Base-by-base conservation (phyloP, 306 rosid species). In the Styphnolobium japonicum region DNA sequence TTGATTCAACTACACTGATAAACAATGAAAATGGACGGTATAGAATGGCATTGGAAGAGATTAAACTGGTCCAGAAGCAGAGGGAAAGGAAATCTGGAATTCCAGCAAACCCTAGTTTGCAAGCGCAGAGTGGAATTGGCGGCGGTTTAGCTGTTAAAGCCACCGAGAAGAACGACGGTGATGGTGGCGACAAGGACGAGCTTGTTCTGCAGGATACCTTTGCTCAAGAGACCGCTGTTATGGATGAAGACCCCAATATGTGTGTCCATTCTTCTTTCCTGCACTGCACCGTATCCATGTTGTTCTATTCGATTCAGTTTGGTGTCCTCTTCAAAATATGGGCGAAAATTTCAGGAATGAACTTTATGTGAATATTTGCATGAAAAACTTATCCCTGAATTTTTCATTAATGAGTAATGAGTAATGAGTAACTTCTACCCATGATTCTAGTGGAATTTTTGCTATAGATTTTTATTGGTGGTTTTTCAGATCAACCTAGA, bases 181-280 rank as follows among this genome's bases (percentile, higher is more conserved):
- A 70, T 4, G 95, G 81, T 11, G 91, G 85, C 6, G 93, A 90
- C 15, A 90, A 89, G 83, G 98, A 95, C 64, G 99, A 95, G 45
- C 87, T 93, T 61, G 99, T 93, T 71, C 96, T 95, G 45, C 97
- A 87, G 68, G 94, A 89, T 33, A 95, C 97, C 10, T 95, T 95
- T 18, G 99, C 99, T 76, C 98, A 95, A 86, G 99, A 95, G 80
- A 89, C 98, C 10, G 94, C 97, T 15, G 96, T 87, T 67, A 82
- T 90, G 91, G 92, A 77, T 71, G 99, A 95, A 87, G 99, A 95
- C 81, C 99, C 98, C 74, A 95, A 92, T 83, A 92, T 95, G 98
- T 95, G 71, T 31, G 87, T 66, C 2, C 1, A 3, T 31, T 72
- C 18, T 45, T 61, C 4, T 48, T 42, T 53, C 10, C 53, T 21